Base-by-base conservation (phyloP, 768 basidiomycete species). In the Wakefieldia striispora region DNA sequence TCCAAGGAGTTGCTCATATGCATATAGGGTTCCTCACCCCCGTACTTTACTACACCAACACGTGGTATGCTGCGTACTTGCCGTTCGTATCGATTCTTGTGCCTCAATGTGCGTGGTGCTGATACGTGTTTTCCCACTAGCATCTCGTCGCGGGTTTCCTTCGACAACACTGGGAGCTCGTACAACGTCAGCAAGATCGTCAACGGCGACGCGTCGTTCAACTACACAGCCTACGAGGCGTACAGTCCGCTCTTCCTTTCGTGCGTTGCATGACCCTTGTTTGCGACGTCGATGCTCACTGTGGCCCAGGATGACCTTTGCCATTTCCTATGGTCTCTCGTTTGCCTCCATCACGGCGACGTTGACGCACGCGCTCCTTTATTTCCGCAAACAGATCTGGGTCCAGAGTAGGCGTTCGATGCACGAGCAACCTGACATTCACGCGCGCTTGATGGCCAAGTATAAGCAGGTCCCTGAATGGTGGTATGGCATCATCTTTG, bases 311-410 rank as follows among this genome's bases (percentile, higher is more conserved):
- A 71, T 81, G 23, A 85, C 87, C 0, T 92, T 91, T 60, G 84
- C 91, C 12, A 68, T 92, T 31, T 75, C 83, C 9, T 94, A 92
- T 59, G 90, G 84, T 20, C 72, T 92, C 9, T 86, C 85, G n/a
- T 92, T 93, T 56, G 89, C 89, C 2, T 78, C 82, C 26, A 84
- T 92, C 64, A 87, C 89, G 0, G 78, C 89, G 1, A 86, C 86
- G 2, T 62, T 89, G 52, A 80, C 75, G 24, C 91, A 93, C 58
- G 80, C 88, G 67, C 72, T 75, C 64, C 72, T 91, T 33, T 89
- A 79, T 69, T 88, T 83, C 77, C 81, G 88, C 57, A 86, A 88
- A 62, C 86, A 88, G 61, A 87, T 92, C 46, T 85, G 80, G 82
- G 70, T 66, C 0, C 88, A 90, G 65, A 70, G 83, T 24, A 81